phyloP scores from a whole-genome alignment of 805 yeast species.

The Zygosaccharomyces pseudorouxii region DNA sequence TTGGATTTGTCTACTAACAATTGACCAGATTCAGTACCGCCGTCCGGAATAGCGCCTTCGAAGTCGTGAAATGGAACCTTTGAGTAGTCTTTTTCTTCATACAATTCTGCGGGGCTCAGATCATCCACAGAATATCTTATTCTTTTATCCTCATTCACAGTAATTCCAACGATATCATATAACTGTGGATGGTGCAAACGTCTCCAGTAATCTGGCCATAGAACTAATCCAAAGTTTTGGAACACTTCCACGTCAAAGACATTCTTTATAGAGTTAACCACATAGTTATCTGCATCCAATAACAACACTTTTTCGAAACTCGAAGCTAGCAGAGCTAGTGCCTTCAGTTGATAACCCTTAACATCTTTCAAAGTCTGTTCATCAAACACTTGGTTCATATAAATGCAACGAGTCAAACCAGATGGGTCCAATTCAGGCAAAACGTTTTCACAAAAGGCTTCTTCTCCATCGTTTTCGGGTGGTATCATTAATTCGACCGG shows the following conservation, averaged over 20 bases:
- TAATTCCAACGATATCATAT: slow-evolving; percentile 61
- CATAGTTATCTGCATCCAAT: slow-evolving; percentile 73
- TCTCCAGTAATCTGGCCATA: slow-evolving; percentile 90
- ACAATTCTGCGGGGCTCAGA: slow-evolving; percentile 32
- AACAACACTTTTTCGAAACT: slow-evolving; percentile 67
- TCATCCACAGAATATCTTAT: slow-evolving; percentile 37
- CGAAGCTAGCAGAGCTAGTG: slow-evolving; percentile 65
- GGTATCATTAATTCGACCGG: slow-evolving; percentile 79
- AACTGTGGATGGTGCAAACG: slow-evolving; percentile 72
- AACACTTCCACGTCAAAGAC: slow-evolving; percentile 58
- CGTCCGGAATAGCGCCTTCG: slow-evolving; percentile 62
- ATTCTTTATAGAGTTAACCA: slow-evolving; percentile 58
- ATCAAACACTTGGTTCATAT: slow-evolving; percentile 54
- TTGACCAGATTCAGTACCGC: slow-evolving; percentile 71
- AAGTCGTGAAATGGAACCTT: slow-evolving; percentile 52
- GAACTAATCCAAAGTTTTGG: slow-evolving; percentile 44
- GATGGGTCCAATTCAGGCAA: slow-evolving; percentile 47
- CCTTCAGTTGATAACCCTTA: slow-evolving; percentile 62
- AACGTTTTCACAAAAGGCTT: slow-evolving; percentile 53
- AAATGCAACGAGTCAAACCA: slow-evolving; percentile 52
- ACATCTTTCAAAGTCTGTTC: slow-evolving; percentile 44
- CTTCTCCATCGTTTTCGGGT: slow-evolving; percentile 56
- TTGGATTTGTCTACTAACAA: slow-evolving; percentile 54
- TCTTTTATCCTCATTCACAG: slow-evolving; percentile 39
- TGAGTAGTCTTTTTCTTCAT: slow-evolving; percentile 22